A percentile compares a stretch with the other conserved stretches of the same genome.
Evolutionary conservation across 2,329 filamentous ascomycete genomes (phyloP).

Genomic region (Penicillium brasilianum): DNA sequence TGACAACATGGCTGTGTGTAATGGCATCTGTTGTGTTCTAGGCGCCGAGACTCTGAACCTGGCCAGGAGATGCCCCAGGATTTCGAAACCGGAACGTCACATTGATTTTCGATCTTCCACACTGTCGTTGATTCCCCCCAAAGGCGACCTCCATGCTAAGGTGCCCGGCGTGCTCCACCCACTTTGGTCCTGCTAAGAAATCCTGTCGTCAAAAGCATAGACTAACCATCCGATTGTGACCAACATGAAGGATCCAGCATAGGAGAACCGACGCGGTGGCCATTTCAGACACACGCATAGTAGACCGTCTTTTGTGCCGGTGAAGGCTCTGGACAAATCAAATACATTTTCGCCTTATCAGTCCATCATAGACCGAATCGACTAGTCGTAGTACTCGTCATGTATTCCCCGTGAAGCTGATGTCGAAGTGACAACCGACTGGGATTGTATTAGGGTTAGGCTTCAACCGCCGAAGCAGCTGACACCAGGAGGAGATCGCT

Average conservation of each 20-base stretch:
- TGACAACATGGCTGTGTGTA: slow-evolving; percentile 50
- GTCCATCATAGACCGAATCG: slow-evolving; percentile 41
- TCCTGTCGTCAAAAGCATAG: slow-evolving; percentile 46
- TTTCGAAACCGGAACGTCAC: slow-evolving; percentile 21
- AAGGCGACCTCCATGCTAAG: slow-evolving; percentile 55
- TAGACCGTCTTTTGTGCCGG: slow-evolving; percentile 50
- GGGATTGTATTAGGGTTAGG: slow-evolving; percentile 93
- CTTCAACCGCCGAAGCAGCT: slow-evolving; percentile 74
- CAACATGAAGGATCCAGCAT: slow-evolving; percentile 63
- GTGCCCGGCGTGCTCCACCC: slow-evolving; percentile 58
- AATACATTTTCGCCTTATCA: slow-evolving; percentile 42
- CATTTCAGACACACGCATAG: slow-evolving; percentile 50
- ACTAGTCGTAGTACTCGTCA: slow-evolving; percentile 72
- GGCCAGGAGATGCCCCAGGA: slow-evolving; percentile 27
- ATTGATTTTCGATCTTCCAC: slow-evolving; percentile 20
- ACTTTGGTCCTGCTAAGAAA: slow-evolving; percentile 52
- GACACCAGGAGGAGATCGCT: slow-evolving; percentile 70
- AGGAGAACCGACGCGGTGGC: slow-evolving; percentile 59
- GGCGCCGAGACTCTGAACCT: slow-evolving; percentile 29
- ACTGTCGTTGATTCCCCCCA: slow-evolving; percentile 46
- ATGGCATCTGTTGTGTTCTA: slow-evolving; percentile 49
- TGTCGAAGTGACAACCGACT: slow-evolving; percentile 57
- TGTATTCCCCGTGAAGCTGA: slow-evolving; percentile 73
- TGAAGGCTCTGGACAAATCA: slow-evolving; percentile 52
- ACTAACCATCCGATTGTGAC: slow-evolving; percentile 64